Evolutionary conservation across 139 green algal species (phyloP), one percentile per base, ranked within the genome.

Genomic region (Trebouxia sp.): DNA sequence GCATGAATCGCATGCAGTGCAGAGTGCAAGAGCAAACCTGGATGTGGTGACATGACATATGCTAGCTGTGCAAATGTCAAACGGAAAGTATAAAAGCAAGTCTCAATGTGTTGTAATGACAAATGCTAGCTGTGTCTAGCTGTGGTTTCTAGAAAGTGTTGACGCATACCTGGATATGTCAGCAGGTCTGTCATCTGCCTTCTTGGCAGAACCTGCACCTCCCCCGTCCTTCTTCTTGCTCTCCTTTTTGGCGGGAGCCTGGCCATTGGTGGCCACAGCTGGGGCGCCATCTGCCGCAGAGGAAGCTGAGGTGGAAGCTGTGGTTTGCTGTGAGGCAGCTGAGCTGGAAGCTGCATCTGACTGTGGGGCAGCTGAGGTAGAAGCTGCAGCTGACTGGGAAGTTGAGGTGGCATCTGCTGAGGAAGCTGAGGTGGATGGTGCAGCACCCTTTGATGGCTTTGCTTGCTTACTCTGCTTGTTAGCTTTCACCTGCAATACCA

Each of bases 161-260:
- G n/a, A n/a, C n/a, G n/a, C n/a, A 26, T 45, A 72, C 62, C 75
- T 87, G 14, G 38, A 62, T 41, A 80, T 83, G 72, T 74, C 66
- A 35, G 76, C 58, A 41, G 58, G 39, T 48, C 75, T 67, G 30
- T 50, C 82, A 47, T 83, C 56, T 3, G 41, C 65, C 50, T 72
- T 75, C 15, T 72, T 72, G 14, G 42, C 43, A 6, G 2, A 12
- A 5, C 62, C 62, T 6, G 32, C 30, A 17, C 74, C 47, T 26
- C 74, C 74, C 6, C 75, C 47, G 28, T 37, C 70, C 62, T 83
- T 83, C 48, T 82, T 70, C 30, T 43, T 72, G 9, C 62, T 17
- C 35, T 72, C 62, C 32, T 72, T 45, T 22, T 72, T 72, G 32
- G 11, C 62, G 12, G 62, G 15, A 72, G 32, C 35, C 62, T 72